These are phyloP conservation scores for Lachancea kluyveri DNA, from an alignment of 805 yeast genomes.

Conservation along the genomic window DNA sequence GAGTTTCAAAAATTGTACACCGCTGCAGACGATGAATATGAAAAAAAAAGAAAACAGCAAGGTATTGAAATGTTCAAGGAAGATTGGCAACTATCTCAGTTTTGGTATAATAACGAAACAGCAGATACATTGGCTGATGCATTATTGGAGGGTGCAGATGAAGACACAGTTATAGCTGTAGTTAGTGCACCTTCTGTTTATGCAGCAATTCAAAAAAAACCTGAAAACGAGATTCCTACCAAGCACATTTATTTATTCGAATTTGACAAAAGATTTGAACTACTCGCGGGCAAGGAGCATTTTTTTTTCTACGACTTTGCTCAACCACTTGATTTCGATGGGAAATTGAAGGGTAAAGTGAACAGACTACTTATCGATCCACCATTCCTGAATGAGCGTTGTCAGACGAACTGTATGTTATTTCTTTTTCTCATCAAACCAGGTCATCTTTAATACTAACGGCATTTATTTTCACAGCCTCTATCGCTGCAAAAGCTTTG, in stretches of 20 bases:
- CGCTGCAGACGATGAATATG: slow-evolving; percentile 47
- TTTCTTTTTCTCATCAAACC: slow-evolving; percentile 18
- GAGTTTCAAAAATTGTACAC: slow-evolving; percentile 49
- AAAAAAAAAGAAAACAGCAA: slow-evolving; percentile 28
- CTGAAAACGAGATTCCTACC: slow-evolving; percentile 50
- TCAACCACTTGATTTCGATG: slow-evolving; percentile 56
- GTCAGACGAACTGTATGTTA: slow-evolving; percentile 57
- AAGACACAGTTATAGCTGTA: slow-evolving; percentile 62
- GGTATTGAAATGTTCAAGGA: slow-evolving; percentile 76
- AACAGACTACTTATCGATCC: slow-evolving; percentile 80
- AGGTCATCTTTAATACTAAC: slow-evolving; percentile 20
- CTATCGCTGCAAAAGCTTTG: slow-evolving; percentile 57
- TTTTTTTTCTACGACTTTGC: slow-evolving; percentile 75
- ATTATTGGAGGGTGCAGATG: slow-evolving; percentile 69
- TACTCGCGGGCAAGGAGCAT: slow-evolving; percentile 60
- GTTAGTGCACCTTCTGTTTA: slow-evolving; percentile 91
- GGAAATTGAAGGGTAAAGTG: slow-evolving; percentile 50
- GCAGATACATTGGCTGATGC: slow-evolving; percentile 65
- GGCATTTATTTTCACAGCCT: slow-evolving; percentile 25
- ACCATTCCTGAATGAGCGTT: slow-evolving; percentile 76
- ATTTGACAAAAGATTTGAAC: slow-evolving; percentile 68
- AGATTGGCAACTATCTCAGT: slow-evolving; percentile 93
- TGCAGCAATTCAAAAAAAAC: slow-evolving; percentile 64
- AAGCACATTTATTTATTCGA: slow-evolving; percentile 70
- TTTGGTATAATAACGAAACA: slow-evolving; percentile 79